A percentile compares a stretch with the other conserved stretches of the same genome.
phyloP scores from a whole-genome alignment of 2,329 filamentous ascomycete genomes.

The Byssochlamys sp. region DNA sequence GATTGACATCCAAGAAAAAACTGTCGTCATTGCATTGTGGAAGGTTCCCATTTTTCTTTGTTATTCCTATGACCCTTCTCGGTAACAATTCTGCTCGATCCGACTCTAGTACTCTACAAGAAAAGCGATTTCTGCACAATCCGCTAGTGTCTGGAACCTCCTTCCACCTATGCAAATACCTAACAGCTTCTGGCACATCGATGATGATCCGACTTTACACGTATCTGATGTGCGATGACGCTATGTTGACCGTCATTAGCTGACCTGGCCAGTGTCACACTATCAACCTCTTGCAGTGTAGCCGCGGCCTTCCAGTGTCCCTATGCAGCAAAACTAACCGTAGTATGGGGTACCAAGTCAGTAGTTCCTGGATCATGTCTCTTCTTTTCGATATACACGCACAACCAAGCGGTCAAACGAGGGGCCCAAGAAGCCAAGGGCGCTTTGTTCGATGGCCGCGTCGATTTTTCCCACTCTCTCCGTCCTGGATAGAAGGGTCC shows the following conservation, averaged over 20 bases:
- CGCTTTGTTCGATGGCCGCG: not conserved
- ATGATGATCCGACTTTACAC: not conserved
- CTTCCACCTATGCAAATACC: no score
- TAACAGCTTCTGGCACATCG: not conserved
- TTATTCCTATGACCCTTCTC: not conserved
- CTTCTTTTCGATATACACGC: not conserved
- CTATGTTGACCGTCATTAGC: not conserved
- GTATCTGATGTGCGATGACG: not conserved
- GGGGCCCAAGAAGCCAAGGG: not conserved
- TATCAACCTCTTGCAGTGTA: not conserved
- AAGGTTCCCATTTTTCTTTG: not conserved
- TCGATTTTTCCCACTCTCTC: not conserved
- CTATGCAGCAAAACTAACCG: not conserved
- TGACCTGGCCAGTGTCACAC: not conserved
- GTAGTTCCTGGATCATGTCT: not conserved
- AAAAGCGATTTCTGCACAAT: not conserved
- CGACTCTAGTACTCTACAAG: no score
- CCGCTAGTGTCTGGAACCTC: not conserved
- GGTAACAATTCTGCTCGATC: not conserved
- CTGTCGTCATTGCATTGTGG: not conserved
- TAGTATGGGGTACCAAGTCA: not conserved
- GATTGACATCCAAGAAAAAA: not conserved
- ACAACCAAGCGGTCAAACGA: not conserved
- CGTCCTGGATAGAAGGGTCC: not conserved
- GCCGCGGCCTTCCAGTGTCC: not conserved